Evolutionary conservation across 2,329 filamentous ascomycete species (phyloP), one percentile per base, ranked within the genome.

Genomic region (Ceratocystis diversiconidia): DNA sequence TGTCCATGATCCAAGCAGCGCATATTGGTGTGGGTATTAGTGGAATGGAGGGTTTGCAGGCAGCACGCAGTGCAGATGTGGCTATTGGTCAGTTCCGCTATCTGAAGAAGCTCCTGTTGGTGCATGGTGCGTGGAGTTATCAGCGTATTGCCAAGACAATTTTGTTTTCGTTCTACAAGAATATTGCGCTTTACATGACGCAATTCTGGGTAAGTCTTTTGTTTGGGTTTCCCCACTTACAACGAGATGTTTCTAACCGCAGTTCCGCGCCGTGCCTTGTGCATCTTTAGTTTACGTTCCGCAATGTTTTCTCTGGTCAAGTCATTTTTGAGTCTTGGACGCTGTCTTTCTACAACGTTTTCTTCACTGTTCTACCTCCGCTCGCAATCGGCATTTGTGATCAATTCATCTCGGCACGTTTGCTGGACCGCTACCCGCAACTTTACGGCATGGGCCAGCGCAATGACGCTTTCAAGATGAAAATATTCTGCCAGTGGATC

Each of bases 251-350:
- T 61, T 36, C 60, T 61, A 44, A 61, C 60, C 19, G 36, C 10
- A 12, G 3, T 22, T 19, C n/a, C 6, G 2, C 22, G n/a, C 48
- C n/a, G 10, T 41, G 36, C 4, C 22, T 50, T 7, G 17, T 50
- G 1, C 8, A 10, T 3, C 36, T 50, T 0, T 67, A 92, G 89
- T 97, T 94, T 76, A 90, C 91, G 0, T 99, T 99, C 79, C 91
- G 96, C 82, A 99, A 99, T 75, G 89, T 90, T 70, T 99, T 97
- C 76, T 97, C 92, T 0, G 94, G 94, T 63, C 88, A 96, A 74
- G 90, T 97, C 73, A 97, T 99, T 73, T 97, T 92, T 81, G 94
- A 99, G 77, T 97, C 94, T 8, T 99, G 95, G 95, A 96, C 92
- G 0, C 79, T 99, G n/a, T 96, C 92, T 6, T 95, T 97, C 78